These are phyloP conservation scores for Alternaria tenuissima DNA, from an alignment of 2,329 filamentous ascomycete species.

Conservation along the genomic window DNA sequence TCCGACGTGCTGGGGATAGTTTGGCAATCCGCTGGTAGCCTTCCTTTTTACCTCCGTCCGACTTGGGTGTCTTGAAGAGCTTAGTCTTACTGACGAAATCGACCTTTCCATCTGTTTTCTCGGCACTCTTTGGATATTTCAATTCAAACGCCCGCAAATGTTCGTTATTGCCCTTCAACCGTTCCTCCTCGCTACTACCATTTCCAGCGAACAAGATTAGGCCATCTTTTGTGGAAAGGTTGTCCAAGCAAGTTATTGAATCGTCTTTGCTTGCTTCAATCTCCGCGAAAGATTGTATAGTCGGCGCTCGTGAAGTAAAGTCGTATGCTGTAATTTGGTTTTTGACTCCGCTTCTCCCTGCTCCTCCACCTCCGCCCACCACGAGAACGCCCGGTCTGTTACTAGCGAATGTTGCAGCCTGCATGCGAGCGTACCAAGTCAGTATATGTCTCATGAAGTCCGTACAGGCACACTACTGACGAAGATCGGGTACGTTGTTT, in stretches of 20 bases:
- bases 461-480: neutral
- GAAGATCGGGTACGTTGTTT: conserved; percentile 23
- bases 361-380: conserved; percentile 85
- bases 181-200: conserved; percentile 78
- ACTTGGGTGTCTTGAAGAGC: conserved; percentile 57
- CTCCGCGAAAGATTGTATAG: conserved; percentile 69
- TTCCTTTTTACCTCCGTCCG: conserved; percentile 58
- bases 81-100: conserved; percentile 60
- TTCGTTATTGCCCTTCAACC: conserved; percentile 79
- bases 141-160: conserved; percentile 83
- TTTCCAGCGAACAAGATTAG: conserved; percentile 69
- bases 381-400: conserved; percentile 74
- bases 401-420: conserved; percentile 82
- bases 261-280: conserved; percentile 87
- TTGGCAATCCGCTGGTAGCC: conserved; percentile 67
- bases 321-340: conserved; percentile 83
- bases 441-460: neutral
- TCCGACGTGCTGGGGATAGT: conserved; percentile 63
- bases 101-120: conserved; percentile 49
- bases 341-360: conserved; percentile 66
- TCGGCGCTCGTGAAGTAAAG: conserved; percentile 70
- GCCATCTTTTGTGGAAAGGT: conserved; percentile 67
- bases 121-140: conserved; percentile 57
- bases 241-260: conserved; percentile 82
- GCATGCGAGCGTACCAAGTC: neutral